Conservation (phyloP, 331 rosid species). For the Malus hybrid region DNA sequence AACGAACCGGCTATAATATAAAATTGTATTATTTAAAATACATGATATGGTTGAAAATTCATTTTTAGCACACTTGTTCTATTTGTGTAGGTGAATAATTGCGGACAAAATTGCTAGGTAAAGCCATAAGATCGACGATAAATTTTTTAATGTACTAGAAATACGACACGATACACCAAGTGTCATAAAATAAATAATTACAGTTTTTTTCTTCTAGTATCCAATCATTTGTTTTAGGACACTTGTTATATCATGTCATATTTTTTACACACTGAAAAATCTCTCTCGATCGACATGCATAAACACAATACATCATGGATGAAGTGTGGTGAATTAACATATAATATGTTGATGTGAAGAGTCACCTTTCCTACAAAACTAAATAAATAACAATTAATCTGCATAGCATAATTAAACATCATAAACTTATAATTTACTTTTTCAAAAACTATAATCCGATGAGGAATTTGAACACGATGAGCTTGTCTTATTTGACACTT, state of each 20-base stretch:
- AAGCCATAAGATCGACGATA: not conserved
- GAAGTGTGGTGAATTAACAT: not conserved
- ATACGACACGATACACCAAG: too few species aligned
- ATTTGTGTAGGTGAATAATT: not conserved
- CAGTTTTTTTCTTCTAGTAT: too few species aligned
- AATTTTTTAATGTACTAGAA: too few species aligned
- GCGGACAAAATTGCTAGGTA: not conserved
- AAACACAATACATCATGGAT: not conserved
- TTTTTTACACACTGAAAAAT: too few species aligned
- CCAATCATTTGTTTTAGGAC: too few species aligned
- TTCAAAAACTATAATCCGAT: not conserved
- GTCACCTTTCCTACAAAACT: not conserved
- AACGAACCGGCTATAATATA: too few species aligned
- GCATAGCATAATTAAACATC: not conserved
- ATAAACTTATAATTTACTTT: not conserved
- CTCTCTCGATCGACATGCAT: not conserved
- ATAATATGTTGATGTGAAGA: not conserved
- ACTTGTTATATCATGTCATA: rapidly evolving
- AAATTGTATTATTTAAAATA: too few species aligned
- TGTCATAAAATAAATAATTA: too few species aligned
- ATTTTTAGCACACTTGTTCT: not conserved
- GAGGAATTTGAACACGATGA: not conserved
- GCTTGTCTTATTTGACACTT: slow-evolving; percentile 3
- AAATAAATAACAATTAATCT: not conserved
- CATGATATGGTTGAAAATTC: not conserved